Evolutionary conservation across 495 filamentous ascomycete genomes (phyloP), one percentile per base, ranked within the genome.

Genomic region (Talaromyces ruber): DNA sequence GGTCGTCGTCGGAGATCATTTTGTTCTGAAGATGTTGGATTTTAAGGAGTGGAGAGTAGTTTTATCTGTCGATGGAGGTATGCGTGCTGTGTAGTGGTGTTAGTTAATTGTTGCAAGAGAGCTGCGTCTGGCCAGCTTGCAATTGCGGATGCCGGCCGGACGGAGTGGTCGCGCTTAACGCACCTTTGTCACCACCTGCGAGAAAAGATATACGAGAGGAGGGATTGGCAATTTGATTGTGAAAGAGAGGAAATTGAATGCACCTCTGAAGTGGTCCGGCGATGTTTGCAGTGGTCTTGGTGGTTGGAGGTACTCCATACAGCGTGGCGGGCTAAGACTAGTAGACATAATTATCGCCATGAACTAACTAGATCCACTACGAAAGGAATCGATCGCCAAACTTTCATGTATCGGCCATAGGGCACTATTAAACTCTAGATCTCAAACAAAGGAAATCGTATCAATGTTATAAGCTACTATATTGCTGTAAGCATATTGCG

Each of bases 1-100:
- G 85, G 59, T 92, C 87, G 65, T 86, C 77, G 85, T 94, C 90
- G 75, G 89, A 86, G 72, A 94, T 93, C 90, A 94, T 94, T 24
- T 58, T 62, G 24, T 16, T 28, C 16, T 47, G 4, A 9, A 32
- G 30, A 32, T n/a, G 5, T 47, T 47, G 43, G 43, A 8, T 16
- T 4, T 39, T 16, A 5, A 5, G 9, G 34, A 14, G 34, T 9
- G 34, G 14, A 6, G 9, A 21, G n/a, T 21, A 2, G 43, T 47
- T 21, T 11, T 21, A 21, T 47, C 2, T 47, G 18, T 47, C 18
- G 9, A 21, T 47, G 39, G n/a, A 45, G 2, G 14, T n/a, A n/a
- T n/a, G n/a, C n/a, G 52, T 55, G 14, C 51, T 58, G 55, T 39
- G 28, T 9, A 8, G 55, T 55, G n/a, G 55, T 58, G 28, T 32